Conservation (phyloP, 208 protist species). For the Vickermania ingenoplastis region DNA sequence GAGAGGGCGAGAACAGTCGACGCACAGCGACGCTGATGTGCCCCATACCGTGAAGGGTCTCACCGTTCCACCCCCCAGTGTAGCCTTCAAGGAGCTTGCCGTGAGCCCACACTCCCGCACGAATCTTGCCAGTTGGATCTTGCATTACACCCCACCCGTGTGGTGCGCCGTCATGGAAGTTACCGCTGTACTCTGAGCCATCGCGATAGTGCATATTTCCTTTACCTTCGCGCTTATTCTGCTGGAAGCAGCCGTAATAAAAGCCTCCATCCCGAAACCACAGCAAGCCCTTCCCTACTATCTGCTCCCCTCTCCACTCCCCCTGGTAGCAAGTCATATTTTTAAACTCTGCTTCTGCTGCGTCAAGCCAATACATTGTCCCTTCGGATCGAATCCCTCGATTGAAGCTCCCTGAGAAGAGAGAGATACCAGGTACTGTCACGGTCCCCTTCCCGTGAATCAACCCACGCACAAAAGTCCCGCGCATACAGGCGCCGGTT, state of each 20-base stretch:
- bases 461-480: slow-evolving; percentile 74
- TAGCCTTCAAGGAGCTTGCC: slow-evolving; percentile 75
- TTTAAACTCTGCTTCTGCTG: slow-evolving; percentile 4
- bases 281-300: slow-evolving; percentile 69
- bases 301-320: slow-evolving; percentile 72
- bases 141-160: slow-evolving; percentile 68
- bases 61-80: slow-evolving; percentile 79
- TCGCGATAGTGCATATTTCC: slow-evolving; percentile 74
- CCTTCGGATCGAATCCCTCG: slow-evolving; percentile 58
- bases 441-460: slow-evolving; percentile 76
- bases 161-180: slow-evolving; percentile 43
- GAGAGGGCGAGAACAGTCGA: background rate
- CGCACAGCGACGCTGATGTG: slow-evolving; percentile 18
- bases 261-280: slow-evolving; percentile 82
- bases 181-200: slow-evolving; percentile 64
- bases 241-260: slow-evolving; percentile 56
- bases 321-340: slow-evolving; percentile 68
- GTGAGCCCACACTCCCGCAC: slow-evolving; percentile 44
- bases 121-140: slow-evolving; percentile 35
- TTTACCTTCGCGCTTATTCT: slow-evolving; percentile 46
- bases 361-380: slow-evolving; percentile 65
- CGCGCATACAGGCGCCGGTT: slow-evolving; percentile 55
- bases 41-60: slow-evolving; percentile 59
- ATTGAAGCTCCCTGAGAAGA: slow-evolving; percentile 71
- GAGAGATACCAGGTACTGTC: slow-evolving; percentile 45